Conservation (phyloP, 805 yeast species). For the Saccharomycopsis synnaedendra region DNA sequence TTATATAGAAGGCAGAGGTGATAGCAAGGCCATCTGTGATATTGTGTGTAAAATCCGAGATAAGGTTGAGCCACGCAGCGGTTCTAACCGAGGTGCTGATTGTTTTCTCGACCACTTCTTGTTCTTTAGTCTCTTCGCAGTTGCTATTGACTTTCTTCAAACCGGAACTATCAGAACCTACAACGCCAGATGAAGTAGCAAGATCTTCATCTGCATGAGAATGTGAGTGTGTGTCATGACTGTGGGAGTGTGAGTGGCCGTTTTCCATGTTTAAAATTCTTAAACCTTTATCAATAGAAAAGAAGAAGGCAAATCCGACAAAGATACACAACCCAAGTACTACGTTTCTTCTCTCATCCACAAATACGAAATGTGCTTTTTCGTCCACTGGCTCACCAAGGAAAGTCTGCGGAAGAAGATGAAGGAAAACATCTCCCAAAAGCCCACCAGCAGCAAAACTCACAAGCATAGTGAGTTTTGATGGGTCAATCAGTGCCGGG, state of each 20-base stretch:
- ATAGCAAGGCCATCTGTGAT: conserved; percentile 71
- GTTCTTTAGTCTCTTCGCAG: conserved; percentile 19
- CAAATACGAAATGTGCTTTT: conserved; percentile 33
- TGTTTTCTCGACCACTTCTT: conserved; percentile 15
- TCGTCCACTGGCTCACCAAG: conserved; percentile 37
- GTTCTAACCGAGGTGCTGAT: conserved; percentile 26
- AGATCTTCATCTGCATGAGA: conserved; percentile 26
- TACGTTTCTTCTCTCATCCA: conserved; percentile 38
- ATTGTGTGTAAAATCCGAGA: conserved; percentile 66
- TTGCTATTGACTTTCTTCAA: conserved; percentile 14
- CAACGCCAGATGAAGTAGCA: conserved; percentile 12
- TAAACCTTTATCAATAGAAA: conserved; percentile 49
- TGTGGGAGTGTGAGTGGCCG: conserved; percentile 33
- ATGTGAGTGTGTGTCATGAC: conserved; percentile 35
- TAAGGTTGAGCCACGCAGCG: conserved; percentile 53
- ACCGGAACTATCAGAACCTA: no score
- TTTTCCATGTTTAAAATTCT: conserved; percentile 34
- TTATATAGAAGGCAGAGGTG: conserved; percentile 55
- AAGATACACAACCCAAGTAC: conserved; percentile 45
- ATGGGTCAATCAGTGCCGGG: conserved; percentile 44
- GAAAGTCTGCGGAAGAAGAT: conserved; percentile 59
- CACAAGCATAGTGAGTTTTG: conserved; percentile 41
- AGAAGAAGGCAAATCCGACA: conserved; percentile 48
- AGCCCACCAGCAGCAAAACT: conserved; percentile 71
- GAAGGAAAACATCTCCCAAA: conserved; percentile 64